phyloP scores from a whole-genome alignment of 768 basidiomycete species.

The Phaeolepiota aurea region DNA sequence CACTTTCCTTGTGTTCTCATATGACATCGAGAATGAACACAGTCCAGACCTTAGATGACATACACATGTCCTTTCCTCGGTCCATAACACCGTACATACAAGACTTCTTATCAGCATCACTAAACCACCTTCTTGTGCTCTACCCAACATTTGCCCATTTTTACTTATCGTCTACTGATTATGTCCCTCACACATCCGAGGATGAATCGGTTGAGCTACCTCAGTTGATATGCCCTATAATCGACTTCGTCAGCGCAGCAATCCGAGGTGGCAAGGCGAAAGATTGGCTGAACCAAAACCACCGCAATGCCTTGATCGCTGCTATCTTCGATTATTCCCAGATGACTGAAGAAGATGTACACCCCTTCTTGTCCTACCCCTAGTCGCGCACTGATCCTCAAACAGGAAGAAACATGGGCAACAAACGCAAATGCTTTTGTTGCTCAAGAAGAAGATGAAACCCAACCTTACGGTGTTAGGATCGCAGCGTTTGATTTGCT shows the following conservation, averaged over 20 bases:
- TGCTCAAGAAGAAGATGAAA: slow-evolving; percentile 91
- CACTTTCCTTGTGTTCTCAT: background rate
- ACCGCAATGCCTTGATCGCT: slow-evolving; percentile 41
- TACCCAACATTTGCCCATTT: slow-evolving; percentile 53
- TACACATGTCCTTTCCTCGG: slow-evolving; percentile 78
- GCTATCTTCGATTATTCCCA: slow-evolving; percentile 66
- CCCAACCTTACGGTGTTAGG: slow-evolving; percentile 71
- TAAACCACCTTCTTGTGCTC: slow-evolving; percentile 51
- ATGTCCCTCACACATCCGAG: slow-evolving; percentile 59
- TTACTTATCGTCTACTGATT: slow-evolving; percentile 49
- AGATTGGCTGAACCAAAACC: slow-evolving; percentile 50
- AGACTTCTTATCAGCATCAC: slow-evolving; percentile 48
- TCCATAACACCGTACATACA: slow-evolving; percentile 56
- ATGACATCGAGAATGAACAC: background rate
- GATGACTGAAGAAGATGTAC: slow-evolving; percentile 86
- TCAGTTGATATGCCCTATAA: slow-evolving; percentile 66
- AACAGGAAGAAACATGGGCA: slow-evolving; percentile 86
- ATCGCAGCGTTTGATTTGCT: slow-evolving; percentile 82
- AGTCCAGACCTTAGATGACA: slow-evolving; percentile 73
- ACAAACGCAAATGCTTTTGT: slow-evolving; percentile 88
- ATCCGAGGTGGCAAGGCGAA: slow-evolving; percentile 57
- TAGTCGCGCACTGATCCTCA: slow-evolving; percentile 3
- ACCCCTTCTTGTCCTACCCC: slow-evolving; percentile 13
- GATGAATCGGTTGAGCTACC: slow-evolving; percentile 71
- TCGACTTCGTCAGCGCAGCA: slow-evolving; percentile 71